A percentile compares a stretch with the other conserved stretches of the same genome.
Conservation (phyloP, 148 eudicot species). For the Vaccinium corymbosum region DNA sequence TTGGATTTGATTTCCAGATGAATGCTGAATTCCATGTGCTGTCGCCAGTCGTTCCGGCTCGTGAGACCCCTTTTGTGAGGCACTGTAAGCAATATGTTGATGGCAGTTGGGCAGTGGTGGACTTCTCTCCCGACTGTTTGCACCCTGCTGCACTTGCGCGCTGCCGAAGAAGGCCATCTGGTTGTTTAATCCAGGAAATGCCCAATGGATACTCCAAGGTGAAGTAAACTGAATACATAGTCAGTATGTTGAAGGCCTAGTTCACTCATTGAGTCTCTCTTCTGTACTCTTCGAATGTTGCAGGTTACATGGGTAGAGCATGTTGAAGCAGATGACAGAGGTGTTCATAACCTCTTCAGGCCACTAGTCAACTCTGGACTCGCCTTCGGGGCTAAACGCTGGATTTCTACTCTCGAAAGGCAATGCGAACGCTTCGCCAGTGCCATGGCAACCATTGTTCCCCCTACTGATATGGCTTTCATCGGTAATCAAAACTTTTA, state of each 20-base stretch:
- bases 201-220: slow-evolving; percentile 55
- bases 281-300: not conserved
- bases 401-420: slow-evolving; percentile 37
- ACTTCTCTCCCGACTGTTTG: slow-evolving; percentile 48
- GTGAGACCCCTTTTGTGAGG: slow-evolving; percentile 41
- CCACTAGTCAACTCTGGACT: slow-evolving; percentile 33
- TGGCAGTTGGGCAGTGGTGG: slow-evolving; percentile 56
- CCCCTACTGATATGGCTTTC: slow-evolving; percentile 18
- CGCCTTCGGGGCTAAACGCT: slow-evolving; percentile 48
- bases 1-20: slow-evolving; percentile 32
- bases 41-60: slow-evolving; percentile 51
- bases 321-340: slow-evolving; percentile 42
- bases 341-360: slow-evolving; percentile 29
- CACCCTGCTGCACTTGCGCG: slow-evolving; percentile 6
- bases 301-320: slow-evolving; percentile 71
- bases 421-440: slow-evolving; percentile 44
- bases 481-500: not conserved
- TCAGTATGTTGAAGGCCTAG: not conserved
- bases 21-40: slow-evolving; percentile 47
- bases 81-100: slow-evolving; percentile 39
- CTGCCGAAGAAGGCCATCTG: slow-evolving; percentile 54
- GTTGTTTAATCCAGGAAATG: slow-evolving; percentile 45
- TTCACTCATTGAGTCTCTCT: not conserved
- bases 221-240: not conserved
- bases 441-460: slow-evolving; percentile 24